Conservation (phyloP, 768 basidiomycete genomes). For the Termitomyces sp. region DNA sequence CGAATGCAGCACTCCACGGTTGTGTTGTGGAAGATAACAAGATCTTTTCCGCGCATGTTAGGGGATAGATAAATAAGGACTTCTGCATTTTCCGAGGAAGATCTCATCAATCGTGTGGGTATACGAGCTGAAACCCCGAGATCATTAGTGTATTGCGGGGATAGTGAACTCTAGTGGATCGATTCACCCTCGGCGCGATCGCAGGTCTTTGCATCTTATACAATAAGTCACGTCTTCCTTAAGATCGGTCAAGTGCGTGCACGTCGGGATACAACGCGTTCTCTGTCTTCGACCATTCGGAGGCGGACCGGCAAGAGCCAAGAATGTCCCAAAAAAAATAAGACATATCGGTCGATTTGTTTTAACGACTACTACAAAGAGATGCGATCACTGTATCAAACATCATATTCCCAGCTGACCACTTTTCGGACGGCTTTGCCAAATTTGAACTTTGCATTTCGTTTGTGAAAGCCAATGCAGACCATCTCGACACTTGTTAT, state of each 20-base stretch:
- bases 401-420: no score
- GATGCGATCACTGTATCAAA: no score
- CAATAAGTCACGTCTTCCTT: conserved; percentile 60
- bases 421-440: background rate
- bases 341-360: no score
- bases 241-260: conserved; percentile 70
- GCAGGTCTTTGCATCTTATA: conserved; percentile 89
- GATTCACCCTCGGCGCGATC: conserved; percentile 68
- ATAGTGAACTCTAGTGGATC: background rate
- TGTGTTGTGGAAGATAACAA: conserved; percentile 87
- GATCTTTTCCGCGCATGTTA: conserved; percentile 48
- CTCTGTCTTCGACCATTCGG: conserved; percentile 51
- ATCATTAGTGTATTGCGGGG: background rate
- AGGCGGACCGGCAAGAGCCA: conserved; percentile 73
- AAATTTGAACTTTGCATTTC: background rate
- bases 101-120: conserved; percentile 79
- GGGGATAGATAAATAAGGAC: background rate
- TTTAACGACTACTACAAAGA: no score
- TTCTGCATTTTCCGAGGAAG: background rate
- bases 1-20: conserved; percentile 71
- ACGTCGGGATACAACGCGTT: conserved; percentile 80
- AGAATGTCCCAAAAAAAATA: no score
- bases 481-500: background rate
- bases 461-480: background rate
- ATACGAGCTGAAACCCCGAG: conserved; percentile 51